phyloP scores from a whole-genome alignment of 23 red algal species.

The Agarophyton chilense region DNA sequence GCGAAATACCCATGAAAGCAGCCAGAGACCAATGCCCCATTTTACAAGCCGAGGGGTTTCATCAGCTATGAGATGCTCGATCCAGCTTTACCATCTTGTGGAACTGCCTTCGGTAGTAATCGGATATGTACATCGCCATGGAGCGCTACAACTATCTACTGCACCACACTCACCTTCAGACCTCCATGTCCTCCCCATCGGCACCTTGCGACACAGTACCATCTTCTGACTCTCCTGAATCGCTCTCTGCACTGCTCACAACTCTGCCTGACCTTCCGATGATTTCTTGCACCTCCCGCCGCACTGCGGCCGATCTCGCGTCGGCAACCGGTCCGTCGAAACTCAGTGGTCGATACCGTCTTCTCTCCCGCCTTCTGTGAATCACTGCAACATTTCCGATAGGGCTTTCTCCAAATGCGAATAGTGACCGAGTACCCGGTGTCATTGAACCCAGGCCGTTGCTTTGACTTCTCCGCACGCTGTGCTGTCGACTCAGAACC shows the following conservation, averaged over 20 bases:
- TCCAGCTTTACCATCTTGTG: too few relatives aligned
- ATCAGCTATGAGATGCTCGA: too few relatives aligned
- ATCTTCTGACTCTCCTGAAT: neutral
- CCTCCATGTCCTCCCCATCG: neutral
- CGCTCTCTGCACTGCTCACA: neutral
- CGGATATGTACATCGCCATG: too few relatives aligned
- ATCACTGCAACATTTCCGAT: neutral
- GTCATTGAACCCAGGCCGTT: slow-evolving; percentile 39
- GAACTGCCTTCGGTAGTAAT: too few relatives aligned
- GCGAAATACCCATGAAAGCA: too few relatives aligned
- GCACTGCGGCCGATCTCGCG: slow-evolving; percentile 3
- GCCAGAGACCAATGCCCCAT: too few relatives aligned
- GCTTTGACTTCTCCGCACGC: neutral
- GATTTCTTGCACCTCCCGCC: slow-evolving; percentile 2
- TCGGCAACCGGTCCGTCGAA: slow-evolving; percentile 7
- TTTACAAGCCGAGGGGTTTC: too few relatives aligned
- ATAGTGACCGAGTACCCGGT: slow-evolving; percentile 48
- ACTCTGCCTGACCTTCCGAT: neutral
- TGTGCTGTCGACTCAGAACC: neutral
- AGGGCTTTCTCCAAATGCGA: slow-evolving; percentile 72
- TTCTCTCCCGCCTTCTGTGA: neutral
- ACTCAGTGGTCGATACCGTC: neutral
- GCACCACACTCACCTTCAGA: neutral
- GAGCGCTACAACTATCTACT: too few relatives aligned
- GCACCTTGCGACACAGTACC: neutral